Percentiles rank a stretch among this genome's conserved stretches.
Evolutionary conservation across 495 filamentous ascomycete species (phyloP).

Genomic region (Xylaria acuta): DNA sequence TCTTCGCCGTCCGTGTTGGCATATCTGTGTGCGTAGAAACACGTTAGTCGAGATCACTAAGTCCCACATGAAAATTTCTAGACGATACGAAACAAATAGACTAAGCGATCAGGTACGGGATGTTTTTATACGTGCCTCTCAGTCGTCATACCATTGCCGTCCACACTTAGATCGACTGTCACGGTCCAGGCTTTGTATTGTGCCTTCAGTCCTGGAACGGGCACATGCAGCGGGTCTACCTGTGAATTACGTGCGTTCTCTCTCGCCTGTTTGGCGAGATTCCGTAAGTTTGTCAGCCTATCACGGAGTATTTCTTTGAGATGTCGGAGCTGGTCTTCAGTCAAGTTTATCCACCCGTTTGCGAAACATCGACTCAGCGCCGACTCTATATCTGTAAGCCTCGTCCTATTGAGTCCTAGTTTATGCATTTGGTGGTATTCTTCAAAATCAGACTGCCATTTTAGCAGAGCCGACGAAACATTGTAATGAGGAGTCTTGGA

Average conservation of each 20-base stretch:
- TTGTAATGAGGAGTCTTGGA: not conserved
- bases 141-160: constrained; percentile 24
- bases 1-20: not conserved
- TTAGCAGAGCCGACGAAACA: not conserved
- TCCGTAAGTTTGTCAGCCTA: not conserved
- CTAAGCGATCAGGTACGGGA: not conserved
- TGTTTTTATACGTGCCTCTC: not conserved
- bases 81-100: not conserved
- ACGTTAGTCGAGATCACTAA: not conserved
- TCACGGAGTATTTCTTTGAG: not conserved
- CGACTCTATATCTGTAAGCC: not conserved
- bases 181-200: constrained; percentile 32
- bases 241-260: constrained; percentile 4
- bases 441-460: constrained; percentile 5
- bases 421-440: not conserved
- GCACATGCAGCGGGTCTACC: constrained; percentile 26
- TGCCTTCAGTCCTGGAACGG: not conserved
- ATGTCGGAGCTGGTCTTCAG: not conserved
- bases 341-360: not conserved
- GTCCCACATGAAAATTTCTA: not conserved
- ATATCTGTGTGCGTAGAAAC: not conserved
- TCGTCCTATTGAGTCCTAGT: not conserved
- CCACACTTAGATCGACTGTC: constrained; percentile 23
- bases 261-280: not conserved
- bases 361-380: not conserved